Percentiles rank a stretch among this genome's conserved stretches.
phyloP scores from a whole-genome alignment of 768 basidiomycete genomes.

The Hypholoma fasciculare region DNA sequence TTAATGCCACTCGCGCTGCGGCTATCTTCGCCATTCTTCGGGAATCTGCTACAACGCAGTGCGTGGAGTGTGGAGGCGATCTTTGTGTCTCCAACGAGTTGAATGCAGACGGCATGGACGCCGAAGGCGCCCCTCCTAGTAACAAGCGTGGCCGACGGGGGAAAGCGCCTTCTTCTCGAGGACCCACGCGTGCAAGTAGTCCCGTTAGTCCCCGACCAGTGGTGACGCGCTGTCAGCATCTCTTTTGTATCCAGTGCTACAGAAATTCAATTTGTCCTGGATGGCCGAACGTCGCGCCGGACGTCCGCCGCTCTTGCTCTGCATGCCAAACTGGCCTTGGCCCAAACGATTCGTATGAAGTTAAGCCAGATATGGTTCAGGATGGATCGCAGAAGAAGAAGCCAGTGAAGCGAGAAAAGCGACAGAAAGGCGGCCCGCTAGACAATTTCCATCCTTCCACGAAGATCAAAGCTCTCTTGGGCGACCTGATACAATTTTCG shows the following conservation, averaged over 20 bases:
- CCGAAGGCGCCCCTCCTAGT: constrained; percentile 44
- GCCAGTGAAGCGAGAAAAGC: constrained; percentile 63
- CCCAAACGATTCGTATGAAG: constrained; percentile 79
- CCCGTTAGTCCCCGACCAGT: constrained; percentile 65
- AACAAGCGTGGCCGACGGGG: constrained; percentile 48
- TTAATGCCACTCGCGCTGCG: constrained; percentile 70
- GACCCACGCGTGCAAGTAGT: constrained; percentile 72
- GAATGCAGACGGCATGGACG: constrained; percentile 44
- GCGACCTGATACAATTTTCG: constrained; percentile 81
- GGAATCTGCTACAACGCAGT: constrained; percentile 87
- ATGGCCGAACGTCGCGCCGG: constrained; percentile 72
- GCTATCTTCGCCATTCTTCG: constrained; percentile 85
- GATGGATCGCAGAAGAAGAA: constrained; percentile 60
- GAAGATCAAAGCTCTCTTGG: constrained; percentile 82
- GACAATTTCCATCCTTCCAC: constrained; percentile 78
- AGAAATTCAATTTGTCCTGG: constrained; percentile 72
- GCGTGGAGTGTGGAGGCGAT: constrained; percentile 84
- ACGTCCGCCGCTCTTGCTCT: constrained; percentile 66
- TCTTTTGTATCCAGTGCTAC: constrained; percentile 90
- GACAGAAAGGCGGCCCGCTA: constrained; percentile 48
- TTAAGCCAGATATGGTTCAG: constrained; percentile 59
- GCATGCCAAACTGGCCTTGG: constrained; percentile 72
- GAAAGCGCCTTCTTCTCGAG: constrained; percentile 60
- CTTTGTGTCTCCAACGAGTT: constrained; percentile 56
- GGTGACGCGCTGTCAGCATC: constrained; percentile 91